Evolutionary conservation across 2,329 filamentous ascomycete species (phyloP).

Genomic region (Trichoderma afroharzianum): DNA sequence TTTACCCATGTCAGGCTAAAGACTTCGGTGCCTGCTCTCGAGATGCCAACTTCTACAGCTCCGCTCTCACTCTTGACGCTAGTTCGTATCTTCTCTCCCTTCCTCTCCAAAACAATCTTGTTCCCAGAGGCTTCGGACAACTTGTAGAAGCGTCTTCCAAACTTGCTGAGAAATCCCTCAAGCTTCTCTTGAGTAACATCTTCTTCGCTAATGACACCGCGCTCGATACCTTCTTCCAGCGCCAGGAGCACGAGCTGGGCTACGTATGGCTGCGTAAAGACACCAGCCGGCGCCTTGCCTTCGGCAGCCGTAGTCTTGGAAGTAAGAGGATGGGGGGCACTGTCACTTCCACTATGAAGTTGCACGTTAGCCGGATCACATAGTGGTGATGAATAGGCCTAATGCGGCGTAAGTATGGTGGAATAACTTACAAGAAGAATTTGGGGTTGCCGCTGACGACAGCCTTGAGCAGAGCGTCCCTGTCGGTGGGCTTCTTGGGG

Average conservation of each 20-base stretch:
- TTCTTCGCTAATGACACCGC: conserved; percentile 47
- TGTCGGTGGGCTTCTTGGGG: conserved; percentile 67
- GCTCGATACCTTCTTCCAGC: conserved; percentile 58
- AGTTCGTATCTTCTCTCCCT: conserved; percentile 38
- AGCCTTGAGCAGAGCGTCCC: conserved; percentile 67
- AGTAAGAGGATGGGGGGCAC: conserved; percentile 59
- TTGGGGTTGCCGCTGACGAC: conserved; percentile 57
- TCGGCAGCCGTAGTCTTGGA: conserved; percentile 50
- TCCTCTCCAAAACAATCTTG: conserved; percentile 39
- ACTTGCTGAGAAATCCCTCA: conserved; percentile 50
- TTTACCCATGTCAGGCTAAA: conserved; percentile 39
- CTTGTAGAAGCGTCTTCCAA: conserved; percentile 54
- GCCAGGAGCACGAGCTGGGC: conserved; percentile 60
- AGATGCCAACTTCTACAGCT: conserved; percentile 42
- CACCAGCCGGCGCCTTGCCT: conserved; percentile 63
- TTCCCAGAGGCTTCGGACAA: conserved; percentile 28
- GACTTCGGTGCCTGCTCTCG: conserved; percentile 38
- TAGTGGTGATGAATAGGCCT: neutral
- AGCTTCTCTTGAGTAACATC: conserved; percentile 55
- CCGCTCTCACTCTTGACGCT: conserved; percentile 39
- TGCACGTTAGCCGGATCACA: neutral
- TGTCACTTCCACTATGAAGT: conserved; percentile 50
- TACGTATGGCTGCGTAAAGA: conserved; percentile 74
- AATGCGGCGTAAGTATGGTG: neutral
- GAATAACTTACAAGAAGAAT: conserved; percentile 65